Percentiles rank a stretch among this genome's conserved stretches.
Evolutionary conservation across 495 filamentous ascomycete species (phyloP).

Genomic region (Arthonia radiata): DNA sequence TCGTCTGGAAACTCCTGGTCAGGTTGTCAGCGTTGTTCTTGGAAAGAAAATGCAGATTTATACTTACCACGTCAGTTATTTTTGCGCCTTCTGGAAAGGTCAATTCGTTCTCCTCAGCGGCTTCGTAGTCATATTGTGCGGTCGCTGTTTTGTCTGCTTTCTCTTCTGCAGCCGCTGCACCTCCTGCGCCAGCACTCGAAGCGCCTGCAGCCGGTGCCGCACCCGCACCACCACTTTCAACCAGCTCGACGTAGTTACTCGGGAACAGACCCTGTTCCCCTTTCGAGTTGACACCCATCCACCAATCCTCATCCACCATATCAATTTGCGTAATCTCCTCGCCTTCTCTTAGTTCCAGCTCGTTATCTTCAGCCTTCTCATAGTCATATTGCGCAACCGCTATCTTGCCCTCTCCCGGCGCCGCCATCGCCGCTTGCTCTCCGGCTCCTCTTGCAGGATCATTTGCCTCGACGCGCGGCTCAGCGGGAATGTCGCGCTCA

Average conservation of each 20-base stretch:
- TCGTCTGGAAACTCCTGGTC: constrained; percentile 86
- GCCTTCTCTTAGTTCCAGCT: constrained; percentile 74
- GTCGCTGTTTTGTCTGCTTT: constrained; percentile 56
- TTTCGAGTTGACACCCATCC: constrained; percentile 62
- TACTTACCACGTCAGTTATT: constrained; percentile 38
- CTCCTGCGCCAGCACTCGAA: constrained; percentile 10
- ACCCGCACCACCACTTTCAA: constrained; percentile 19
- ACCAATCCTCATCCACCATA: constrained; percentile 94
- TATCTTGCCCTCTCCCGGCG: constrained; percentile 25
- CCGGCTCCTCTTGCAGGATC: constrained; percentile 40
- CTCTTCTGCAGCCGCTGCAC: constrained; percentile 15
- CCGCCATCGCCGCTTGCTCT: constrained; percentile 21
- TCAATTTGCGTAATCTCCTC: constrained; percentile 87
- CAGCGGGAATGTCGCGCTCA: constrained; percentile 38
- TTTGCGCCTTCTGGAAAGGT: constrained; percentile 76
- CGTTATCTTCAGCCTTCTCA: constrained; percentile 90
- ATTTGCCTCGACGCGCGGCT: constrained; percentile 23
- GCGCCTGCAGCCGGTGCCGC: constrained; percentile 3
- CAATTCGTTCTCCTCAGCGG: constrained; percentile 90
- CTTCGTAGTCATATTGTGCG: constrained; percentile 89
- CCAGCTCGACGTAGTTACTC: constrained; percentile 81
- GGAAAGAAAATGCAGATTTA: constrained; percentile 1
- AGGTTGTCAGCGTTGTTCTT: constrained; percentile 6
- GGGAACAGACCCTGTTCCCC: constrained; percentile 84
- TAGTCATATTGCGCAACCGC: constrained; percentile 86